These are phyloP conservation scores for Schrenkiella parvula DNA, from an alignment of 345 rosid species.

Conservation along the genomic window DNA sequence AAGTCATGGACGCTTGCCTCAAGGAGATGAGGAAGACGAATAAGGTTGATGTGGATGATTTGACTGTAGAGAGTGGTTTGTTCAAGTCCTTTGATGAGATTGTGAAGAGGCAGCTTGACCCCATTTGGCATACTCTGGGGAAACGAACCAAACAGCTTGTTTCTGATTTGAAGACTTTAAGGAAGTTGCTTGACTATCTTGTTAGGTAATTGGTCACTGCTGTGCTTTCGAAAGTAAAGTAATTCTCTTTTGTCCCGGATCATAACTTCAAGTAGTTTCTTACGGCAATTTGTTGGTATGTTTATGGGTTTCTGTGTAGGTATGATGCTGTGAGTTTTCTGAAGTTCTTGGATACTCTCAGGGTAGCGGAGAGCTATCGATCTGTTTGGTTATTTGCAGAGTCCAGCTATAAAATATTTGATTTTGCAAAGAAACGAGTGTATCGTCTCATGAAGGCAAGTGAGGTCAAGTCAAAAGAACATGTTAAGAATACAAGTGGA, in stretches of 20 bases:
- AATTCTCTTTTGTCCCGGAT: background rate
- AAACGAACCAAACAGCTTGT: slow-evolving; percentile 95
- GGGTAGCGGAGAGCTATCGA: slow-evolving; percentile 92
- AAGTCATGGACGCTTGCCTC: slow-evolving; percentile 87
- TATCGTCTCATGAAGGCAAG: slow-evolving; percentile 56
- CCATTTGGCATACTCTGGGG: slow-evolving; percentile 95
- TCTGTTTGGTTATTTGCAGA: slow-evolving; percentile 99
- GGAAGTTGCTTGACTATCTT: slow-evolving; percentile 94
- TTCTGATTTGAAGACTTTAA: slow-evolving; percentile 93
- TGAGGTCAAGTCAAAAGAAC: slow-evolving; percentile 42
- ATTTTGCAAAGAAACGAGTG: slow-evolving; percentile 89
- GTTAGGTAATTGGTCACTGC: slow-evolving; percentile 52
- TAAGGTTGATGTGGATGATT: slow-evolving; percentile 88
- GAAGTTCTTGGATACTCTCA: slow-evolving; percentile 92
- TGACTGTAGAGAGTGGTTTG: slow-evolving; percentile 92
- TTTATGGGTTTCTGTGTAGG: slow-evolving; percentile 39
- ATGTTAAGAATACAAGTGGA: slow-evolving; percentile 38
- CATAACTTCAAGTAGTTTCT: background rate
- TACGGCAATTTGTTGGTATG: background rate
- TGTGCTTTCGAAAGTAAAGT: background rate
- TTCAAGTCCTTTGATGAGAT: slow-evolving; percentile 99
- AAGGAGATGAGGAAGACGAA: slow-evolving; percentile 94
- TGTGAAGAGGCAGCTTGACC: slow-evolving; percentile 89
- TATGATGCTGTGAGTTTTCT: slow-evolving; percentile 97
- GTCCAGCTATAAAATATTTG: slow-evolving; percentile 93